These are phyloP conservation scores for Geranium incanum DNA, from an alignment of 441 rosid genomes.

Conservation along the genomic window DNA sequence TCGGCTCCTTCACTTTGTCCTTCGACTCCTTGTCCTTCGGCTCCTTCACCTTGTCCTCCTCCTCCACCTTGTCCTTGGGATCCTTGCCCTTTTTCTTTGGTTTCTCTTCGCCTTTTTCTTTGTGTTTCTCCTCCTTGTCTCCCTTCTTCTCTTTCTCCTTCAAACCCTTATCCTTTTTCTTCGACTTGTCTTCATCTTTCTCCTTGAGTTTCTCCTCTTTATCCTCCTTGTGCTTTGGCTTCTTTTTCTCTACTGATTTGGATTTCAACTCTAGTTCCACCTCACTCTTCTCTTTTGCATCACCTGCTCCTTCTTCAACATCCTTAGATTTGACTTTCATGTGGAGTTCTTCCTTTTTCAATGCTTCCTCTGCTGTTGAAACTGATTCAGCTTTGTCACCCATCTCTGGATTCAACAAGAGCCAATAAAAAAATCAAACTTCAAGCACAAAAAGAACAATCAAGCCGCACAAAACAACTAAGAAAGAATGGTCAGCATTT, in stretches of 20 bases:
- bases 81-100: neutral
- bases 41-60: conserved; percentile 8
- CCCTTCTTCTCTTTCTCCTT: conserved; percentile 3
- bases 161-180: neutral
- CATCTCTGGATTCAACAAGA: conserved; percentile 17
- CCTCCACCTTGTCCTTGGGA: too few species aligned
- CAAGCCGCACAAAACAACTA: neutral
- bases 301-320: conserved; percentile 21
- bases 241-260: conserved; percentile 45
- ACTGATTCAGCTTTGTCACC: conserved; percentile 27
- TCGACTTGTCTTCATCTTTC: conserved; percentile 6
- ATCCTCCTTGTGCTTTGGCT: conserved; percentile 31
- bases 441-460: neutral
- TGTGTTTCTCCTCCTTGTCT: conserved; percentile 9
- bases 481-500: too few species aligned
- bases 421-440: neutral
- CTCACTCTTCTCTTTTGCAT: conserved; percentile 33
- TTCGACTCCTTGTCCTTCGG: neutral
- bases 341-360: conserved; percentile 44
- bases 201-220: neutral
- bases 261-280: conserved; percentile 43
- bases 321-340: conserved; percentile 40
- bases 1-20: conserved; percentile 8
- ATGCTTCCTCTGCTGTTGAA: conserved; percentile 28
- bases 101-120: conserved; percentile 10